Base-by-base conservation (phyloP, 306 rosid genomes). In the Rosa rugosa region DNA sequence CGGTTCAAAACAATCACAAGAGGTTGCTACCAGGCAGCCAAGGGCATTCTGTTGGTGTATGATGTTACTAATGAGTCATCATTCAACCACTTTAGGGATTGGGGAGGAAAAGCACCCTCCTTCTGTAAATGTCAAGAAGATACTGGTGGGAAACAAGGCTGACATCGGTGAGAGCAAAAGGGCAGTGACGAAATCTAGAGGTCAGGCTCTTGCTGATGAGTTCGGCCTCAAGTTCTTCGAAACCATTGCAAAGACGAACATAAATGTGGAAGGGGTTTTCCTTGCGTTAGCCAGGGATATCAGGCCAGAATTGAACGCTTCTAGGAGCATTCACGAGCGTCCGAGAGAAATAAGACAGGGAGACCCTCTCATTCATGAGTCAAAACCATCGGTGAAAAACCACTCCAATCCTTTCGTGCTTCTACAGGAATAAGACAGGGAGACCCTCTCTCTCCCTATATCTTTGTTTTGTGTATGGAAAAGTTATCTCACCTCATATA, bases 131-230 rank as follows among this genome's bases (percentile, higher is more conserved):
- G 93, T 89, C 79, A 87, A 87, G 84, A 91, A 89, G 90, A 84
- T 91, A 82, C 87, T 89, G 72, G 96, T 91, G 62, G 96, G 91
- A 62, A 91, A 91, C 86, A 91, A 91, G 90, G 96, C 90, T 81
- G 96, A 91, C 81, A 91, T 91, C 91, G 93, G 86, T 83, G 93
- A 89, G 84, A 89, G 92, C 83, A 87, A 80, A 85, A 87, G 94
- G 92, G 94, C 89, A 78, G 93, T 90, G 77, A 92, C 94, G 51
- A 88, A 94, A 53, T 80, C 97, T 53, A 90, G 79, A 84, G 97
- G 97, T 59, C 92, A 92, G 84, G 97, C 97, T 34, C 97, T 92
- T 84, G 94, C 94, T 57, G 94, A 92, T 81, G 97, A 92, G 86
- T 92, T 85, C 81, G 90, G 93, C 25, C 90, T 92, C 87, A 87